Percentiles rank a stretch among this genome's conserved stretches.
These are phyloP conservation scores for Rhodosporidiobolus sp. DNA, from an alignment of 768 basidiomycete genomes.

Conservation along the genomic window DNA sequence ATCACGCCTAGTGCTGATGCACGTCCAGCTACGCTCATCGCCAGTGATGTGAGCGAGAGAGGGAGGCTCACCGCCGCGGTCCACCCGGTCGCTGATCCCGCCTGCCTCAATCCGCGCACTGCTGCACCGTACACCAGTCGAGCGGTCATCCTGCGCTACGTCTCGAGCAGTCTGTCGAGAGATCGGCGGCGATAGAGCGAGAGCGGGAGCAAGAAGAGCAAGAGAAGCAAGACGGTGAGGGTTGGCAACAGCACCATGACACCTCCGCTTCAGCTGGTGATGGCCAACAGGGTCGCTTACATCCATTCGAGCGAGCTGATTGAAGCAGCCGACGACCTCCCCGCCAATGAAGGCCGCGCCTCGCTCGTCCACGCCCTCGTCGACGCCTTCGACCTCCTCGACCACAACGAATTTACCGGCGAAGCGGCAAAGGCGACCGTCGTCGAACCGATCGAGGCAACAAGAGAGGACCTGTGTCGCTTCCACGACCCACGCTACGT, in stretches of 20 bases:
- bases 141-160: background rate
- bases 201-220: background rate
- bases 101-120: too few species aligned
- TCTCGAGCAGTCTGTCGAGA: background rate
- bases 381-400: constrained; percentile 30
- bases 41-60: too few species aligned
- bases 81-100: too few species aligned
- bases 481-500: constrained; percentile 75
- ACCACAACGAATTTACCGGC: background rate
- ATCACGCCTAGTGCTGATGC: too few species aligned
- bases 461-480: constrained; percentile 57
- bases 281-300: constrained; percentile 30
- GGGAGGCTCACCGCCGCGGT: too few species aligned
- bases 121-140: background rate
- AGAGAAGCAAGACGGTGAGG: background rate
- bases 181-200: background rate
- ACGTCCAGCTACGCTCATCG: too few species aligned
- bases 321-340: constrained; percentile 48
- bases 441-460: constrained; percentile 59
- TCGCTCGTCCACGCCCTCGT: constrained; percentile 42
- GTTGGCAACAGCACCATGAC: too few species aligned
- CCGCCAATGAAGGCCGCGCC: constrained; percentile 44
- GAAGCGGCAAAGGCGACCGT: constrained; percentile 46
- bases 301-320: constrained; percentile 24
- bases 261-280: background rate